Base-by-base conservation (phyloP, 202 grass and related monocot species). In the Hordeum pubiflorum region DNA sequence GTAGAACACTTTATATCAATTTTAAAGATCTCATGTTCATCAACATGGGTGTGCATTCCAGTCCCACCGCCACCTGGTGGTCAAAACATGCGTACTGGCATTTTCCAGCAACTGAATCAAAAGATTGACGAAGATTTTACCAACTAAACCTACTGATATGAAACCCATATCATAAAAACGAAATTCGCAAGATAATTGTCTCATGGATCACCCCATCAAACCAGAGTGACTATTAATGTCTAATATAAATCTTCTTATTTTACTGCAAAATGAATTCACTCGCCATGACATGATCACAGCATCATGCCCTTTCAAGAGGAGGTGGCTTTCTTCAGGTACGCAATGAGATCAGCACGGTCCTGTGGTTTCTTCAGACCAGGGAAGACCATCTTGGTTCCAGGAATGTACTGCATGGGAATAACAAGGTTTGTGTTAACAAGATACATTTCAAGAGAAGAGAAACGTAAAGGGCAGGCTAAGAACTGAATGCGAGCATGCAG, bases 351-450 rank as follows among this genome's bases (percentile, higher is more conserved):
- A 73, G 89, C 87, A 74, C 89, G 92, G 7, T 94, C 92, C 82
- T 94, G 87, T 2, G 92, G 89, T n/a, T 92, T 94, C 85, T 94
- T 94, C 82, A 94, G 70, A 17, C 92, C 92, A 88, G 92, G 89
- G 84, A 94, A 94, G 22, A 94, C 89, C 89, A 92, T 94, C 89
- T 92, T 94, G 55, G 92, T 94, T 84, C 87, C 89, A 88, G 92
- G 89, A 86, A 94, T 94, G 78, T 94, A 94, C 92, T 94, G 89
- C 32, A 71, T 4, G 44, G 43, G 8, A 75, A 64, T 18, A 88
- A 57, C 31, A 82, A 15, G 74, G 36, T 44, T 57, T 6, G 38
- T 21, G 14, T 71, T 41, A 56, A 20, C 6, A 66, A 18, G 15
- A 75, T 44, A 10, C 2, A 10, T 37, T 27, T 18, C 1, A 27